A percentile compares a stretch with the other conserved stretches of the same genome.
Conservation (phyloP, 2,329 filamentous ascomycete genomes). For the Sporothrix variecibatus region DNA sequence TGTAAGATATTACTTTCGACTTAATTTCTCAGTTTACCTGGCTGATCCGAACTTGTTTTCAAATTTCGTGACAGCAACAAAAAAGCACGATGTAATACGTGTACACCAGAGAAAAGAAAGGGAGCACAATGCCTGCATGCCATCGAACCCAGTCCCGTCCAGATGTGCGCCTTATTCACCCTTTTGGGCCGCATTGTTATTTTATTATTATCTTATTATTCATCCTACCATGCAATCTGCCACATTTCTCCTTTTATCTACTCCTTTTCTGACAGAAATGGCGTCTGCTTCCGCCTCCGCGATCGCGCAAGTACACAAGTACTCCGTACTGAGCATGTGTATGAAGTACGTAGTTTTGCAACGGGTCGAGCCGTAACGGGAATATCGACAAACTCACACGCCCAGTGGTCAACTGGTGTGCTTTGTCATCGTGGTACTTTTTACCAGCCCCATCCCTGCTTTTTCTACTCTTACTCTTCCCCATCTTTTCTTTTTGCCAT, state of each 20-base stretch:
- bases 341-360: neutral
- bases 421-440: neutral
- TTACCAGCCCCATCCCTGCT: neutral
- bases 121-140: neutral
- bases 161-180: neutral
- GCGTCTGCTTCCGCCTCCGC: neutral
- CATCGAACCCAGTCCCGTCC: neutral
- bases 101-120: neutral
- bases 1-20: too few relatives aligned
- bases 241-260: neutral
- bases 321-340: neutral
- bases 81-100: neutral
- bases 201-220: neutral
- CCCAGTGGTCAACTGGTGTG: neutral
- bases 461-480: neutral
- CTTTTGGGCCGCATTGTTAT: neutral
- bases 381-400: neutral
- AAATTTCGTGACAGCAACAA: neutral
- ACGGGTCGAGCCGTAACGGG: constrained; percentile 17
- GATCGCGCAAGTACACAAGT: neutral
- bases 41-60: neutral
- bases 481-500: neutral
- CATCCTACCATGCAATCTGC: neutral
- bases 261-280: neutral
- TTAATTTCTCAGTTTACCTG: too few relatives aligned